Evolutionary conservation across 495 filamentous ascomycete species (phyloP).

Genomic region (Aspergillus conjunctus): DNA sequence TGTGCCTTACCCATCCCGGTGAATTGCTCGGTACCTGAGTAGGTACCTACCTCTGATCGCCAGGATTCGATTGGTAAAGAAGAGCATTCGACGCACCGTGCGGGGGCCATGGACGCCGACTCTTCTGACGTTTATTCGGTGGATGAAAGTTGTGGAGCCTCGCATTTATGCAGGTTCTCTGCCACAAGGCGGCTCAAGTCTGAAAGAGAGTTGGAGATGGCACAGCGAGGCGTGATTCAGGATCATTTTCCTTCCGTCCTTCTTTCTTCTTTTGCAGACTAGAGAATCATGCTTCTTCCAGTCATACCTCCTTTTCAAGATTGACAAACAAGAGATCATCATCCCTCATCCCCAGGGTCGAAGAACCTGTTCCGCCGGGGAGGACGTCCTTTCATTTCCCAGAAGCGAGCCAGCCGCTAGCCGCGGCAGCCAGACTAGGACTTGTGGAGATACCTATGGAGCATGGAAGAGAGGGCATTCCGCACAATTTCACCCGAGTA

Average conservation of each 20-base stretch:
- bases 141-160: neutral
- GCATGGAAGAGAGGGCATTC: neutral
- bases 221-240: neutral
- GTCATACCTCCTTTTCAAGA: too few relatives aligned
- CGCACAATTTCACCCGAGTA: too few relatives aligned
- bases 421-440: neutral
- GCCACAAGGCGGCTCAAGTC: neutral
- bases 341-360: too few relatives aligned
- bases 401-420: conserved; percentile 1
- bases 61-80: too few relatives aligned
- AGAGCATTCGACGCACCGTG: too few relatives aligned
- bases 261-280: too few relatives aligned
- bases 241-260: neutral
- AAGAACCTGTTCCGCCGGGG: too few relatives aligned
- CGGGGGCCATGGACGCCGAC: neutral
- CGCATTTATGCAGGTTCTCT: neutral
- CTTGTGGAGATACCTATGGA: neutral
- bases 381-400: neutral
- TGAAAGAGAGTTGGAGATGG: neutral
- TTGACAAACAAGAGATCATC: too few relatives aligned
- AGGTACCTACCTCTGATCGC: too few relatives aligned
- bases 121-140: neutral
- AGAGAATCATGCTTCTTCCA: neutral
- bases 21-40: too few relatives aligned
- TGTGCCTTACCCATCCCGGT: too few relatives aligned